Base-by-base conservation (phyloP, 331 rosid genomes). In the Rhamnella rubrinervis region DNA sequence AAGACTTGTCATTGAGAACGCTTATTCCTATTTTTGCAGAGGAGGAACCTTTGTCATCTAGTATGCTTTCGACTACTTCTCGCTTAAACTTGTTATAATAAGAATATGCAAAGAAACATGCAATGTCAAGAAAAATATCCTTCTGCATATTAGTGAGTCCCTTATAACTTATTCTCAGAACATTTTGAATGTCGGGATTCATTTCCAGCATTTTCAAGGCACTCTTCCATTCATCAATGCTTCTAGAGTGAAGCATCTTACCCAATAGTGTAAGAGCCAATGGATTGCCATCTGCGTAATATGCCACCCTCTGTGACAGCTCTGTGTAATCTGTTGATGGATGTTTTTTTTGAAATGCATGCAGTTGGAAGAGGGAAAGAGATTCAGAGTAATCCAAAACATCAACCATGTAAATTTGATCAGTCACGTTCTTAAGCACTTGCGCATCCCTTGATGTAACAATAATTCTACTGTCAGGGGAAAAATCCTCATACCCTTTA, bases 281-380 rank as follows among this genome's bases (percentile, higher is more conserved):
- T 7, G 81, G 81, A 21, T 63, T 35, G 12, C 81, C 76, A 25
- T 28, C 31, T 17, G 68, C 67, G 31, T 77, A 71, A n/a, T 1
- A 4, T 14, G 66, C 41, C 0, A 13, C 58, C 58, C 14, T 25
- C 1, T 47, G 15, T 7, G 64, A 58, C 6, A 65, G 7, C 7
- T 35, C 16, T 11, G 5, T 4, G 20, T 39, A 71, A 16, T 49
- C 52, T 58, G 0, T 9, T 10, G 1, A 7, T 2, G 73, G 71
- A 19, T 4, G 8, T 6, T 20, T 25, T 28, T 66, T 41, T 9
- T 46, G 7, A 35, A 55, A 66, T 19, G 75, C 75, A 25, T 44
- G 55, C 59, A 63, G 19, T 21, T 55, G 7, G 7, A 75, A 67
- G 1, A 77, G 66, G 2, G 13, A 37, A 7, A 55, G 18, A 52